Conservation (phyloP, 2,329 filamentous ascomycete species). For the Penicillium sp. region DNA sequence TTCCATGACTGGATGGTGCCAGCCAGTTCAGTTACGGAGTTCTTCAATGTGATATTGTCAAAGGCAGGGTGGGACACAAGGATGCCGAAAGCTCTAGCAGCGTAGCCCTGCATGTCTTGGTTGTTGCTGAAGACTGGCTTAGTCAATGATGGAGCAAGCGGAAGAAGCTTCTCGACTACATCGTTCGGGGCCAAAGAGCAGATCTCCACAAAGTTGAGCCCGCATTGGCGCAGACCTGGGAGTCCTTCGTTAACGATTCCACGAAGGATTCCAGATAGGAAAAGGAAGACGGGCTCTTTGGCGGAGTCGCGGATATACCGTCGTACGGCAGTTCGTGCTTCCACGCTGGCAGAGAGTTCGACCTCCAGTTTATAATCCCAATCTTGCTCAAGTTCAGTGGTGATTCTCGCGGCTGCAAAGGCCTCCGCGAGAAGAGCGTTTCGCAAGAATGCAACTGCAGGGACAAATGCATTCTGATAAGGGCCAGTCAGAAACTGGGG, state of each 20-base stretch:
- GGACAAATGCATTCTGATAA: conserved; percentile 59
- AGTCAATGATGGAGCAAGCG: conserved; percentile 57
- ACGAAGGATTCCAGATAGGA: conserved; percentile 50
- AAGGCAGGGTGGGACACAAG: conserved; percentile 65
- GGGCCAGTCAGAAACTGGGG: conserved; percentile 30
- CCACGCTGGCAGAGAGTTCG: conserved; percentile 69
- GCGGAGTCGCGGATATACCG: conserved; percentile 35
- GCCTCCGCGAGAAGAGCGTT: conserved; percentile 63
- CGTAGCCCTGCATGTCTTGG: conserved; percentile 64
- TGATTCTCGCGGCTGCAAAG: conserved; percentile 47
- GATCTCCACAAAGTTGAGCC: conserved; percentile 56
- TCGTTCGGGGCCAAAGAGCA: conserved; percentile 58
- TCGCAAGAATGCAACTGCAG: conserved; percentile 70
- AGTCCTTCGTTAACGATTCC: conserved; percentile 45
- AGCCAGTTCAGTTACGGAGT: conserved; percentile 51
- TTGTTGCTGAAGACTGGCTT: conserved; percentile 71
- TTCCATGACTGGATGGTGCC: conserved; percentile 55
- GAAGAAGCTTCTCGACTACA: conserved; percentile 53
- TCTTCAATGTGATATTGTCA: conserved; percentile 44
- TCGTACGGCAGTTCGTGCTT: conserved; percentile 59
- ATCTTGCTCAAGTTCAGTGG: conserved; percentile 67
- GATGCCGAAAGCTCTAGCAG: conserved; percentile 74
- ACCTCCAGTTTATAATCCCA: conserved; percentile 83
- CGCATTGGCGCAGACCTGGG: conserved; percentile 48
- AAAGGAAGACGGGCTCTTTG: conserved; percentile 42